phyloP scores from a whole-genome alignment of 2,329 filamentous ascomycete genomes.

The Drechslerella dactyloides region DNA sequence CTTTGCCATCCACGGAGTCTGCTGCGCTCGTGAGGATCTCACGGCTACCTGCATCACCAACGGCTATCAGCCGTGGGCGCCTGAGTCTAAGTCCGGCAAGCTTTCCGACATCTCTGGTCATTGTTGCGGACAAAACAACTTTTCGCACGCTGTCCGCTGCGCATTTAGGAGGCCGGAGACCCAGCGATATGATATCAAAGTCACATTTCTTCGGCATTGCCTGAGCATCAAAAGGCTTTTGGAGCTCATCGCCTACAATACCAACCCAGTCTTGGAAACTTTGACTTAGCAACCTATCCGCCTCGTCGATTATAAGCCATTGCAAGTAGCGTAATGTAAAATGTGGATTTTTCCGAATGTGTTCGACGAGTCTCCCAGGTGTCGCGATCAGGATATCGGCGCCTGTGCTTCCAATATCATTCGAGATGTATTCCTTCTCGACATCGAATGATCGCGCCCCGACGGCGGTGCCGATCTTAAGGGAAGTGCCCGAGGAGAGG shows the following conservation, averaged over 20 bases:
- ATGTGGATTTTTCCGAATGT: constrained; percentile 80
- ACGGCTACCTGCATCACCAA: constrained; percentile 65
- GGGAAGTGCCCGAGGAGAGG: constrained; percentile 72
- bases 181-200: constrained; percentile 53
- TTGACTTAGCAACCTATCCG: constrained; percentile 87
- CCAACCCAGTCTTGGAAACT: constrained; percentile 91
- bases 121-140: constrained; percentile 86
- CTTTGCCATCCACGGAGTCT: constrained; percentile 54
- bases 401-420: constrained; percentile 62
- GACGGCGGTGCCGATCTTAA: constrained; percentile 80
- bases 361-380: constrained; percentile 88
- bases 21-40: constrained; percentile 54
- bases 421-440: constrained; percentile 67
- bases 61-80: constrained; percentile 75
- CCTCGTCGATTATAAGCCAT: constrained; percentile 93
- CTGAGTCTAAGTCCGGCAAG: constrained; percentile 74
- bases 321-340: constrained; percentile 79
- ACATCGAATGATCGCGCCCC: constrained; percentile 76
- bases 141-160: constrained; percentile 68
- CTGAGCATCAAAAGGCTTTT: constrained; percentile 63
- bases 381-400: constrained; percentile 91
- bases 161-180: constrained; percentile 49
- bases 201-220: constrained; percentile 55
- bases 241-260: constrained; percentile 70
- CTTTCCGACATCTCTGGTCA: constrained; percentile 84